phyloP scores from a whole-genome alignment of 805 yeast genomes.

The Metschnikowia koreensis region DNA sequence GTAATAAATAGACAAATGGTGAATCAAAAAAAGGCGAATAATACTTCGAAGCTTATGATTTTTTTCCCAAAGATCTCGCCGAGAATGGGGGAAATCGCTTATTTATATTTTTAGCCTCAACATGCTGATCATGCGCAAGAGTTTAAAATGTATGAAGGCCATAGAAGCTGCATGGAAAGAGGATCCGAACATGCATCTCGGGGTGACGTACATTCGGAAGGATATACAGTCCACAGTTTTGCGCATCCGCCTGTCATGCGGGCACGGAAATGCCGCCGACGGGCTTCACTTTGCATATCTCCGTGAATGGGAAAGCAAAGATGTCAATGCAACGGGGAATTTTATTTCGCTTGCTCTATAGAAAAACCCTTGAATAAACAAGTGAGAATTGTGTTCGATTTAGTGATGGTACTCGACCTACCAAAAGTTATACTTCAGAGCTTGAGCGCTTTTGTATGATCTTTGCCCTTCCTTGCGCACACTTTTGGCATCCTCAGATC shows the following conservation, averaged over 20 bases:
- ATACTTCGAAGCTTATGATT: too few relatives aligned
- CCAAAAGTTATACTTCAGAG: too few relatives aligned
- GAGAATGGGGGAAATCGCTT: background rate
- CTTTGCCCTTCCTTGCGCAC: too few relatives aligned
- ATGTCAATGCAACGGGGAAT: background rate
- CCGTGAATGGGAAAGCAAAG: background rate
- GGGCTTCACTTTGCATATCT: background rate
- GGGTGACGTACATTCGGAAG: background rate
- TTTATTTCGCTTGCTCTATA: background rate
- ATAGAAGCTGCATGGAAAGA: slow-evolving; percentile 8
- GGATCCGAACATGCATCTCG: slow-evolving; percentile 3
- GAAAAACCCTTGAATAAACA: too few relatives aligned
- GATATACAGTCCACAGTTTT: background rate
- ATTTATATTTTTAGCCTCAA: background rate
- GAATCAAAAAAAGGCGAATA: too few relatives aligned
- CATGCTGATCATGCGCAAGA: background rate
- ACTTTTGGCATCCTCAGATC: too few relatives aligned
- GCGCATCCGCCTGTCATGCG: slow-evolving; percentile 2
- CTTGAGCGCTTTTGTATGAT: too few relatives aligned
- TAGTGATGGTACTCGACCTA: too few relatives aligned
- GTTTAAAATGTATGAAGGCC: background rate
- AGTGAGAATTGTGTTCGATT: too few relatives aligned
- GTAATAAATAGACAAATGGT: background rate
- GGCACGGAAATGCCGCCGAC: background rate
- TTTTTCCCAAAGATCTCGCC: background rate